A percentile compares a stretch with the other conserved stretches of the same genome.
These are phyloP conservation scores for Trichomonascaceae sp. DNA, from an alignment of 1,139 yeast species.

Conservation along the genomic window DNA sequence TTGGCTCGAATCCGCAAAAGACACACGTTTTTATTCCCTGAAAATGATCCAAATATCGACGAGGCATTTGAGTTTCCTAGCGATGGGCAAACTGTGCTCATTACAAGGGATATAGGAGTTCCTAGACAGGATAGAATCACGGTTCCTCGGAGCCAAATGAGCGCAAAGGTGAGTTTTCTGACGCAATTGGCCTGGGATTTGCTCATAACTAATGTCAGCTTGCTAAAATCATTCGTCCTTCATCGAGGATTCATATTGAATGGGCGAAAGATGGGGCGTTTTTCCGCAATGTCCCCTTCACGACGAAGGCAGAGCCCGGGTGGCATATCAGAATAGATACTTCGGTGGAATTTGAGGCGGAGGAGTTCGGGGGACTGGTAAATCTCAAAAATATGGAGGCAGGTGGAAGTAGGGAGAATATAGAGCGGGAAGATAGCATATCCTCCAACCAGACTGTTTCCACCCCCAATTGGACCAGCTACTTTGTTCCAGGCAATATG, in stretches of 20 bases:
- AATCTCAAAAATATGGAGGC: not conserved
- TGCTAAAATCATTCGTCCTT: not conserved
- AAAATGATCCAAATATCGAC: conserved; percentile 18
- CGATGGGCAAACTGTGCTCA: conserved; percentile 7
- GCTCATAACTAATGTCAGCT: not conserved
- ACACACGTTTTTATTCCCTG: conserved; percentile 22
- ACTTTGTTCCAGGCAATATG: conserved; percentile 12
- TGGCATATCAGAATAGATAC: conserved; percentile 22
- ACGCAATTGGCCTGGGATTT: not conserved
- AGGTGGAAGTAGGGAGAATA: conserved; percentile 1
- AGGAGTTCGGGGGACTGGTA: not conserved
- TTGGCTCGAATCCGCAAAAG: conserved; percentile 20
- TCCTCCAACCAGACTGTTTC: conserved; percentile 11
- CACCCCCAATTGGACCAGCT: conserved; percentile 26
- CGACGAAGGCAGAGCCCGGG: conserved; percentile 26
- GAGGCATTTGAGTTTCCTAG: conserved; percentile 13
- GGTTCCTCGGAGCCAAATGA: conserved; percentile 16
- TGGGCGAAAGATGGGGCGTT: conserved; percentile 21
- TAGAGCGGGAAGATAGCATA: not conserved
- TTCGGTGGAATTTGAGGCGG: conserved; percentile 9
- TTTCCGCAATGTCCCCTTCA: conserved; percentile 24
- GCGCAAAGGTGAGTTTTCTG: not conserved
- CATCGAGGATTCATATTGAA: conserved; percentile 17
- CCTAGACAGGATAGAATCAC: conserved; percentile 25
- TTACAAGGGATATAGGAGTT: conserved; percentile 12